Percentiles rank a stretch among this genome's conserved stretches.
Conservation (phyloP, 108 stramenopile genomes). For the Schizochytrium sp. region DNA sequence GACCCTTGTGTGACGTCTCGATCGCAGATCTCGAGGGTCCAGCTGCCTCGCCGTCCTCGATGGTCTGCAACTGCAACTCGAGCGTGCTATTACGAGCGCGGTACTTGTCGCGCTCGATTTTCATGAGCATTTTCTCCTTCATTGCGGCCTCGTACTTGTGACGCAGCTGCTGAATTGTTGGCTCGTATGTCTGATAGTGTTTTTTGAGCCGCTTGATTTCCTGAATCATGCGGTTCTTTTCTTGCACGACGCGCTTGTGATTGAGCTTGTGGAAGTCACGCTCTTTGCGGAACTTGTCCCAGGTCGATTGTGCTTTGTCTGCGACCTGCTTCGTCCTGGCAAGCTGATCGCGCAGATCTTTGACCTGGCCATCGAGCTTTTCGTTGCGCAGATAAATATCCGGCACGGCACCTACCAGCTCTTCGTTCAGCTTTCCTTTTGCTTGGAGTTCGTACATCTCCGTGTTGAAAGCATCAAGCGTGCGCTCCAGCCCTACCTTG, state of each 20-base stretch:
- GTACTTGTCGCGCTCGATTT: constrained; percentile 53
- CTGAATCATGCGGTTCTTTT: constrained; percentile 40
- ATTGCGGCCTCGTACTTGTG: constrained; percentile 54
- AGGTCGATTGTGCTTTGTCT: constrained; percentile 48
- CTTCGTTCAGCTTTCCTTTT: constrained; percentile 47
- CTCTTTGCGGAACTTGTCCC: constrained; percentile 66
- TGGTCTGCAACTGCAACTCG: constrained; percentile 38
- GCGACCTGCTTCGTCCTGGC: constrained; percentile 40
- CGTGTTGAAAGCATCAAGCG: constrained; percentile 60
- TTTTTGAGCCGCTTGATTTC: constrained; percentile 49
- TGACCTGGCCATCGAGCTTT: constrained; percentile 53
- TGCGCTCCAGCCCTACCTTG: constrained; percentile 48
- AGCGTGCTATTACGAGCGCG: constrained; percentile 38
- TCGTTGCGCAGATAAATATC: constrained; percentile 57
- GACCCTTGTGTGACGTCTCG: neutral
- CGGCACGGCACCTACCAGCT: constrained; percentile 45
- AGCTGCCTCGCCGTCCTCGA: neutral
- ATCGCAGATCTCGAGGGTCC: neutral
- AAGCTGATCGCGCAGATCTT: constrained; percentile 38
- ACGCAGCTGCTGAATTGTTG: constrained; percentile 52
- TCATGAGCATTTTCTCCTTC: constrained; percentile 65
- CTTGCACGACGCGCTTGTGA: constrained; percentile 57
- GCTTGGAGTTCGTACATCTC: constrained; percentile 59
- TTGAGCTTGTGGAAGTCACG: constrained; percentile 64
- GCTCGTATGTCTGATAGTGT: constrained; percentile 56